Percentiles rank a stretch among this genome's conserved stretches.
Conservation (phyloP, 805 yeast genomes). For the Kluyveromyces lactis region DNA sequence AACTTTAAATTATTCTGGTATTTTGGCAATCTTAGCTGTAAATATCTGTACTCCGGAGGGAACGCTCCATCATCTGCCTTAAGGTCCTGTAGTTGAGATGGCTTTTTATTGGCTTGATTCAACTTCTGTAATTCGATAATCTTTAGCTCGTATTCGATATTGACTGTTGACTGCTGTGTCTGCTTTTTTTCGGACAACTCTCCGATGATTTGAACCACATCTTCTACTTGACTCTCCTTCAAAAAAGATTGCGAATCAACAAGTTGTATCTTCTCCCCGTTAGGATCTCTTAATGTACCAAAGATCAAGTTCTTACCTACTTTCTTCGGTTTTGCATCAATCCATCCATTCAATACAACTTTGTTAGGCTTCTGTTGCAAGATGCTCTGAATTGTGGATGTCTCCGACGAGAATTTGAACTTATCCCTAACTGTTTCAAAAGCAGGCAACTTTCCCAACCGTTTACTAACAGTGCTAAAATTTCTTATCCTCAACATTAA, state of each 20-base stretch:
- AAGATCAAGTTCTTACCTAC: conserved; percentile 59
- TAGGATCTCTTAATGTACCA: conserved; percentile 64
- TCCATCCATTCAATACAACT: conserved; percentile 73
- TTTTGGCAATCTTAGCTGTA: conserved; percentile 60
- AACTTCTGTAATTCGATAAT: conserved; percentile 45
- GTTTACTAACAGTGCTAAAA: conserved; percentile 7
- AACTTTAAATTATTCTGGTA: conserved; percentile 48
- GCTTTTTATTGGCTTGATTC: conserved; percentile 54
- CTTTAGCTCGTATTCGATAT: conserved; percentile 47
- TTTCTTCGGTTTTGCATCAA: conserved; percentile 64
- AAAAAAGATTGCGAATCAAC: conserved; percentile 35
- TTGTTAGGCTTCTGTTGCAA: conserved; percentile 9
- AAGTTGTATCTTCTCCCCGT: conserved; percentile 62
- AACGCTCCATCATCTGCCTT: conserved; percentile 37
- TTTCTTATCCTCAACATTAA: conserved; percentile 5
- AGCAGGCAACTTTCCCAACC: conserved; percentile 10
- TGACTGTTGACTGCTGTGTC: conserved; percentile 19
- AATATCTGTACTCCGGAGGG: conserved; percentile 74
- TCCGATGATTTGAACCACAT: conserved; percentile 64
- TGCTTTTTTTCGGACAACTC: conserved; percentile 23
- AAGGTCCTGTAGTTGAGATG: conserved; percentile 59
- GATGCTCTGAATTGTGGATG: conserved; percentile 10
- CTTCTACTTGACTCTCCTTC: conserved; percentile 56
- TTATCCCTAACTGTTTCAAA: conserved; percentile 9
- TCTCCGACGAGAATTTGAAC: conserved; percentile 12